Evolutionary conservation across 495 filamentous ascomycete genomes (phyloP), one percentile per base, ranked within the genome.

Genomic region (Xylaria telfairii): DNA sequence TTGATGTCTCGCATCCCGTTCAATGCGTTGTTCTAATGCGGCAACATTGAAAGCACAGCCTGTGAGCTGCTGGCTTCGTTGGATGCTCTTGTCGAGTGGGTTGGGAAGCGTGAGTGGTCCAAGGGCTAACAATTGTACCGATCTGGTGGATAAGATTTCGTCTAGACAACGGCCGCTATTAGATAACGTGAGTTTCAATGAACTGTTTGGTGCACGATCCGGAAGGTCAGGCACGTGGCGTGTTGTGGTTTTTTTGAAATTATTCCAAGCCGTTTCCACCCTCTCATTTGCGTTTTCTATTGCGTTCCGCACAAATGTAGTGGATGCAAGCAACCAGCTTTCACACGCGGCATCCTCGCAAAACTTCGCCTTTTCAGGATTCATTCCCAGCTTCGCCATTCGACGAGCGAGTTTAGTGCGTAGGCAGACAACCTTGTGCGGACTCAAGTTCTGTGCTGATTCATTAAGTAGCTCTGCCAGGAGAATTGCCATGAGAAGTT

Each of bases 401-500:
- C 90, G 88, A 37, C 89, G 85, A 68, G 86, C 87, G 10, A 92
- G 80, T 70, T 92, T 92, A 17, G 82, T 65, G 47, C 79, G 86
- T 0, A 89, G 78, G 24, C 82, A 82, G 21, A 78, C 72, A 1
- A 74, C 56, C 34, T 73, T 57, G 0, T 70, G 71, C 24, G 69
- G 71, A 13, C 21, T 63, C 0, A 76, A 56, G 5, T 59, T 68
- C 2, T 74, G 46, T 15, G 85, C 53, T 34, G 66, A 79, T 6
- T 85, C 82, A 3, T 77, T 73, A 4, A 90, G 72, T 19, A 90
- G 70, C 0, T 80, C 68, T 3, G 83, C 71, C 6, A 90, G 68
- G 1, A 87, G 19, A 28, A 81, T 30, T 61, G 81, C 84, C 4
- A 89, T 82, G 2, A 91, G 74, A 49, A 85, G 77, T 69, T 92